These are phyloP conservation scores for Metarhizium brunneum DNA, from an alignment of 2,329 filamentous ascomycete species.

Conservation along the genomic window DNA sequence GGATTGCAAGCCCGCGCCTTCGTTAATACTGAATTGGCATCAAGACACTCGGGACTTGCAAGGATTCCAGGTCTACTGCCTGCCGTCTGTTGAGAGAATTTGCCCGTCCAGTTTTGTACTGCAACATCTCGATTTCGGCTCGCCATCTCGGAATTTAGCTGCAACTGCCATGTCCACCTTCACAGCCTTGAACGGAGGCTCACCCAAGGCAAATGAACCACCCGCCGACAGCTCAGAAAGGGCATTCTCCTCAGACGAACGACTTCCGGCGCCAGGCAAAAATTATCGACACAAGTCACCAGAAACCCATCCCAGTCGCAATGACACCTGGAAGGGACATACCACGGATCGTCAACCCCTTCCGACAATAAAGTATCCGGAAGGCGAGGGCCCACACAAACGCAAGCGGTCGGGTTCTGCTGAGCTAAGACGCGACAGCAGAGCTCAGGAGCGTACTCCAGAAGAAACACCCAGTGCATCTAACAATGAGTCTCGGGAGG, in stretches of 20 bases:
- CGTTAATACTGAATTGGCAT: background rate
- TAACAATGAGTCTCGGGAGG: conserved; percentile 30
- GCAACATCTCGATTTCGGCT: background rate
- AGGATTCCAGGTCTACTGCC: background rate
- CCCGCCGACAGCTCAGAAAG: conserved; percentile 20
- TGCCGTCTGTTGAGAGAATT: background rate
- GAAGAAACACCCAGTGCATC: conserved; percentile 21
- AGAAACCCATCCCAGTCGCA: conserved; percentile 18
- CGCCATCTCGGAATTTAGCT: background rate
- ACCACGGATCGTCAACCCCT: conserved; percentile 32
- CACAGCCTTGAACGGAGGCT: conserved; percentile 41
- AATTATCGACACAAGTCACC: conserved; percentile 17
- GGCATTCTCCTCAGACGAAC: conserved; percentile 23
- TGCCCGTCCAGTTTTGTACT: background rate
- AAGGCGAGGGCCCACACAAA: conserved; percentile 46
- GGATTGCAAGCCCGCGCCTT: background rate
- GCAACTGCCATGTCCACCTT: conserved; percentile 36
- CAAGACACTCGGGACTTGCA: background rate
- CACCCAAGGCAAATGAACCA: conserved; percentile 32
- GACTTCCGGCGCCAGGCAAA: conserved; percentile 18
- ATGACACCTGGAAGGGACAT: conserved; percentile 32
- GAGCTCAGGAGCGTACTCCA: conserved; percentile 23
- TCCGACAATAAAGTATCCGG: conserved; percentile 29
- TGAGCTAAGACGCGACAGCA: conserved; percentile 34
- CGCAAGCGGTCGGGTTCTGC: conserved; percentile 61